A percentile compares a stretch with the other conserved stretches of the same genome.
Evolutionary conservation across 176 grass and related monocot species (phyloP).

Genomic region (Juncus inflexus): DNA sequence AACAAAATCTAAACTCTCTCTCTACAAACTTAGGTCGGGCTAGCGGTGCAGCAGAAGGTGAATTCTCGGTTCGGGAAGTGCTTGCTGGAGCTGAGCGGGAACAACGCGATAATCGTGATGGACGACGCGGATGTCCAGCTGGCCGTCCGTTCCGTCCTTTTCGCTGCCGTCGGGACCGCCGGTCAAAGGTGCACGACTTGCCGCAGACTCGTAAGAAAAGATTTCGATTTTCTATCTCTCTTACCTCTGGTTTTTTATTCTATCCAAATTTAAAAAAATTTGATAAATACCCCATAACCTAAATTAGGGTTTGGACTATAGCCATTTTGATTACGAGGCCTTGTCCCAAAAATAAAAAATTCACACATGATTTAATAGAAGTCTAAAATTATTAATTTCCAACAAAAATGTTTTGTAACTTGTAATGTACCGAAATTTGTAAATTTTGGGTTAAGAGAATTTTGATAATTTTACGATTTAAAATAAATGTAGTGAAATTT

Average conservation of each 20-base stretch:
- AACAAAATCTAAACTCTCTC: slow-evolving; percentile 1
- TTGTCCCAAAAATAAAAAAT: too few relatives aligned
- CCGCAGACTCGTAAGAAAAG: slow-evolving; percentile 69
- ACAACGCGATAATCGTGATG: slow-evolving; percentile 99
- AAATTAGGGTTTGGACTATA: too few relatives aligned
- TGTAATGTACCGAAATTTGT: too few relatives aligned
- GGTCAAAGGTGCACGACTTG: slow-evolving; percentile 97
- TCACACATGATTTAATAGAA: too few relatives aligned
- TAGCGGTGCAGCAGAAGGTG: slow-evolving; percentile 74
- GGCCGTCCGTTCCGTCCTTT: slow-evolving; percentile 90
- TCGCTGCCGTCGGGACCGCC: slow-evolving; percentile 97
- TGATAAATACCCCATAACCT: too few relatives aligned
- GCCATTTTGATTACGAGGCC: too few relatives aligned
- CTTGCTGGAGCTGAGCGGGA: slow-evolving; percentile 97
- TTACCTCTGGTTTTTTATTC: not conserved
- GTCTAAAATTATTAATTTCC: too few relatives aligned
- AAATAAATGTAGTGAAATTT: too few relatives aligned
- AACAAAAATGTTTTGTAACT: too few relatives aligned
- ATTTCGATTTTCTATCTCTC: not conserved
- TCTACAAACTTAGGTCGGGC: slow-evolving; percentile 65
- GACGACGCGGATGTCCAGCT: slow-evolving; percentile 95
- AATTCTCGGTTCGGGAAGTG: slow-evolving; percentile 86
- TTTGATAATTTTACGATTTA: too few relatives aligned
- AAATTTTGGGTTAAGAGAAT: too few relatives aligned
- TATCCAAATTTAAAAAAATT: not conserved